Evolutionary conservation across 164 flowering plant genomes (phyloP).

Genomic region (Nymphaea thermarum): DNA sequence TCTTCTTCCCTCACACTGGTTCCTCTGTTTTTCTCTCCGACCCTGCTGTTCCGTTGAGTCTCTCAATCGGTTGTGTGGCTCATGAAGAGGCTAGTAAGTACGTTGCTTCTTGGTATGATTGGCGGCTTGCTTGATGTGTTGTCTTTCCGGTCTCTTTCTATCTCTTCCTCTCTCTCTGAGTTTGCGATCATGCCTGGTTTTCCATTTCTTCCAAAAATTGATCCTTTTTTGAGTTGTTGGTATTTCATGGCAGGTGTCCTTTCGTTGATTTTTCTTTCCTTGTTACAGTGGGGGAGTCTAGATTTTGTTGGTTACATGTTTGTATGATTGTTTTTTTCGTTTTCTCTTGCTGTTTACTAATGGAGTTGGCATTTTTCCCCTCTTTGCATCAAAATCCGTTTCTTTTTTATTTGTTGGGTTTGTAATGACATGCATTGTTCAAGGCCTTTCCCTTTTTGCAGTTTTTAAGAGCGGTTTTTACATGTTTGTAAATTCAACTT

Average conservation of each 20-base stretch:
- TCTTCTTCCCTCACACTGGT: neutral
- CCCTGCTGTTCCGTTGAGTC: neutral
- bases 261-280: neutral
- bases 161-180: neutral
- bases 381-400: too few species aligned
- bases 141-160: neutral
- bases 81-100: conserved; percentile 91
- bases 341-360: too few species aligned
- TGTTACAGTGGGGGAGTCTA: neutral
- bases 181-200: neutral
- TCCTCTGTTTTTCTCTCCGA: neutral
- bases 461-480: too few species aligned
- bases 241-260: neutral
- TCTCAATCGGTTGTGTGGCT: conserved; percentile 7
- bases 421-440: too few species aligned
- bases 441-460: too few species aligned
- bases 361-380: too few species aligned
- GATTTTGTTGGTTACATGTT: neutral
- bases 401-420: too few species aligned
- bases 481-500: too few species aligned
- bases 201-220: neutral
- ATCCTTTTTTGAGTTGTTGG: neutral
- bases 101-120: conserved; percentile 22
- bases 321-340: too few species aligned
- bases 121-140: neutral